These are phyloP conservation scores for Flaveria sonorensis DNA, from an alignment of 129 eudicot genomes.

Conservation along the genomic window DNA sequence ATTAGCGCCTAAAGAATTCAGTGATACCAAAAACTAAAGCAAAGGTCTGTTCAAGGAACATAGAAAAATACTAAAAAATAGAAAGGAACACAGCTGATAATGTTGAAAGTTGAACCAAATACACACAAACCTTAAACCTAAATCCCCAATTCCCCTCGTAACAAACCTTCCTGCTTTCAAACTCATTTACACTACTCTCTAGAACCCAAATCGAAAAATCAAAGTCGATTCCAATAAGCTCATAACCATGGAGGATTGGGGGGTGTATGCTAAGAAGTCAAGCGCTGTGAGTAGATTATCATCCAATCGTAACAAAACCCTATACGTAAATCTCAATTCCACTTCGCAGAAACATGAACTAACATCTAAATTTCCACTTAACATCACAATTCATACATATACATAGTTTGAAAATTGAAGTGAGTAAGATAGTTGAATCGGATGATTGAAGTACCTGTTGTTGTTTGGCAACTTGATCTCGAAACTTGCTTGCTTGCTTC, in stretches of 20 bases:
- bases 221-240: too few relatives aligned
- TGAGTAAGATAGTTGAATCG: constrained; percentile 5
- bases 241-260: too few relatives aligned
- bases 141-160: not conserved
- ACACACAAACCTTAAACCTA: not conserved
- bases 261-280: not conserved
- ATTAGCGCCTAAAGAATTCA: not conserved
- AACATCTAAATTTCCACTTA: not conserved
- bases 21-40: too few relatives aligned
- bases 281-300: not conserved
- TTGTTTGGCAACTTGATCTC: constrained; percentile 97
- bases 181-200: not conserved
- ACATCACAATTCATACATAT: not conserved
- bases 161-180: constrained; percentile 12
- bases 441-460: constrained; percentile 61
- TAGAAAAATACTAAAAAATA: too few relatives aligned
- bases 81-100: not conserved
- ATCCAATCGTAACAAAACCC: constrained; percentile 21
- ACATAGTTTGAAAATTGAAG: not conserved
- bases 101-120: not conserved
- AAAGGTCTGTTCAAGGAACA: too few relatives aligned
- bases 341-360: not conserved
- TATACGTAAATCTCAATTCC: constrained; percentile 6
- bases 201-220: too few relatives aligned
- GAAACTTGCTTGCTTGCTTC: constrained; percentile 89